These are phyloP conservation scores for Tulasnella sp. DNA, from an alignment of 768 basidiomycete species.

Conservation along the genomic window DNA sequence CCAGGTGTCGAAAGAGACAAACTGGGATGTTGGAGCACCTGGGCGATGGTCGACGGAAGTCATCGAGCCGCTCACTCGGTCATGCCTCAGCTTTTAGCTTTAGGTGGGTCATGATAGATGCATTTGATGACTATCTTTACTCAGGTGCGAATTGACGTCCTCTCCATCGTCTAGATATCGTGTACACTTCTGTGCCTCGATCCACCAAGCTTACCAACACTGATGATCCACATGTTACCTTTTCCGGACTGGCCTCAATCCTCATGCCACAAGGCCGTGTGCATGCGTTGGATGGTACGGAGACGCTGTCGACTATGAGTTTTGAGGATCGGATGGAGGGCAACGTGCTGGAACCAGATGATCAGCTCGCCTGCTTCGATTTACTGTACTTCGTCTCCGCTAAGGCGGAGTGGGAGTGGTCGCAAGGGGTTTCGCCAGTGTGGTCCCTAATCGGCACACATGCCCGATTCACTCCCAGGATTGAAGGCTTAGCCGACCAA, in stretches of 20 bases:
- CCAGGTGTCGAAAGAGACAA: neutral
- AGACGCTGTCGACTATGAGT: neutral
- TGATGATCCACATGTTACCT: constrained; percentile 15
- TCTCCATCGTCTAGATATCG: neutral
- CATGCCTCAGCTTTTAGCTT: too few relatives aligned
- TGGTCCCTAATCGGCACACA: constrained; percentile 22
- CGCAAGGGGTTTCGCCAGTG: constrained; percentile 19
- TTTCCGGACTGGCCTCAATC: constrained; percentile 21
- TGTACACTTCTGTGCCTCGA: neutral
- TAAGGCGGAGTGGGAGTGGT: constrained; percentile 17
- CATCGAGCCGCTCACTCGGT: too few relatives aligned
- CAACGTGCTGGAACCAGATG: constrained; percentile 18
- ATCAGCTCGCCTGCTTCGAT: constrained; percentile 21
- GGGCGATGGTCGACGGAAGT: too few relatives aligned
- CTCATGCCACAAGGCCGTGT: constrained; percentile 16
- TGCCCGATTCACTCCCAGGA: constrained; percentile 14
- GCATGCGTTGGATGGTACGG: constrained; percentile 2
- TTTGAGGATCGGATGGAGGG: neutral
- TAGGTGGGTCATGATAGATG: too few relatives aligned
- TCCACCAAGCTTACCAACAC: neutral
- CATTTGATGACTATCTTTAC: neutral
- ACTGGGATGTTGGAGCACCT: constrained; percentile 16
- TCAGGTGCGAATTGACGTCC: neutral
- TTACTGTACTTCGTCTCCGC: constrained; percentile 18
- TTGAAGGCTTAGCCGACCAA: constrained; percentile 19